Evolutionary conservation across 495 filamentous ascomycete genomes (phyloP), one percentile per base, ranked within the genome.

Genomic region (Talaromyces liani): DNA sequence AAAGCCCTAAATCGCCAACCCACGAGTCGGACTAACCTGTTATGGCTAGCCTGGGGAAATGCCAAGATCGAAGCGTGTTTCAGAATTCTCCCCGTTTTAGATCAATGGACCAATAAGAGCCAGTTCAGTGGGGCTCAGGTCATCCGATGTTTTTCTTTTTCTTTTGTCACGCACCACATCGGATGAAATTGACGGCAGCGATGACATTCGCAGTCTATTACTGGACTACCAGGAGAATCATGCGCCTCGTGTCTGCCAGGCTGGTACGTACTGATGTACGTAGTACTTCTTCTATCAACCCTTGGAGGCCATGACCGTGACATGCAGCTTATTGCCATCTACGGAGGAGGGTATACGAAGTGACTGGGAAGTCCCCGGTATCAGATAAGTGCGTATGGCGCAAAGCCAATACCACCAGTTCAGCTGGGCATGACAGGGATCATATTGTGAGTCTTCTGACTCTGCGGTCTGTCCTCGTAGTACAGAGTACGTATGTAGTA

Each of bases 21-120:
- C 41, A 47, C 41, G 41, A 47, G 41, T 3, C 41, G 20, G 41
- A 47, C 41, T 47, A 47, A 18, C 41, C 41, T 2, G 16, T 6
- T 55, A 3, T 12, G 22, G 51, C 22, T 55, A 55, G 51, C 7
- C n/a, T 25, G 18, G 1, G 18, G 33, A 54, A 2, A 22, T 54
- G 51, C 51, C 22, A 55, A 55, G 22, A 16, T 2, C 1, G n/a
- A 27, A 25, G 60, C 60, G 60, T 65, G 62, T 69, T 70, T 70
- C 71, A 71, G 61, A 63, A 60, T 60, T 71, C 63, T 66, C 22
- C 61, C 65, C 63, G 63, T 25, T 55, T 55, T 20, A 55, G 34
- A 39, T 14, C 9, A 14, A 14, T 12, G 34, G 12, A 22, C 51
- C 51, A 55, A 55, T 55, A 9, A 55, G 20, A 55, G 8, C 14